Percentiles rank a stretch among this genome's conserved stretches.
Conservation (phyloP, 208 protist genomes). For the Willaertia magna region DNA sequence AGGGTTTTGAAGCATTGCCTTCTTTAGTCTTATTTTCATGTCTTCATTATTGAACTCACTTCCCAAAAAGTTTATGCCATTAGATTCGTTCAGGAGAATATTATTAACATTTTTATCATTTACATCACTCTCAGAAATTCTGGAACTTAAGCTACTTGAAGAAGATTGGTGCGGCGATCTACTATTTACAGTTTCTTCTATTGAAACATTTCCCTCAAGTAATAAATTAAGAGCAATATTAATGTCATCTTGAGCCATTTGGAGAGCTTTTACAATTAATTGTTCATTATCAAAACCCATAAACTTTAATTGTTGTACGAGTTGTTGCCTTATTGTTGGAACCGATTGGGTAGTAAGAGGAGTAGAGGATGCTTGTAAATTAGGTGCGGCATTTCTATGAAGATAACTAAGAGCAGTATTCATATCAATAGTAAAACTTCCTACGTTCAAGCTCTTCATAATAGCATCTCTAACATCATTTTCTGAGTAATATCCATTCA, state of each 20-base stretch:
- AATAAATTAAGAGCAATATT: neutral
- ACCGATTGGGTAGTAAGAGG: neutral
- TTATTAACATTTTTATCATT: neutral
- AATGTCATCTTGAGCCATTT: neutral
- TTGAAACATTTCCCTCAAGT: neutral
- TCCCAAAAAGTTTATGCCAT: neutral
- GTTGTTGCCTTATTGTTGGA: neutral
- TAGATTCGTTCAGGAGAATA: neutral
- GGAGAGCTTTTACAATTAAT: neutral
- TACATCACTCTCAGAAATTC: neutral
- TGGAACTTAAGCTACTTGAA: neutral
- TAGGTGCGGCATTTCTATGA: neutral
- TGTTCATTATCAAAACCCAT: neutral
- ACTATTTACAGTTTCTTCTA: neutral
- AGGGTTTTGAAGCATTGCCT: neutral
- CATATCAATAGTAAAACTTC: neutral
- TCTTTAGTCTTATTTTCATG: neutral
- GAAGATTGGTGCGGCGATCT: neutral
- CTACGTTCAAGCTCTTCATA: neutral
- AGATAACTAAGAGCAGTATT: neutral
- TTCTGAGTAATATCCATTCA: neutral
- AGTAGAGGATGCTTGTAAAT: neutral
- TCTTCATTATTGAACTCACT: neutral
- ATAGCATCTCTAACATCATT: neutral
- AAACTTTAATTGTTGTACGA: neutral